Evolutionary conservation across 768 basidiomycete species (phyloP).

Genomic region (Asterophora lycoperdoides): DNA sequence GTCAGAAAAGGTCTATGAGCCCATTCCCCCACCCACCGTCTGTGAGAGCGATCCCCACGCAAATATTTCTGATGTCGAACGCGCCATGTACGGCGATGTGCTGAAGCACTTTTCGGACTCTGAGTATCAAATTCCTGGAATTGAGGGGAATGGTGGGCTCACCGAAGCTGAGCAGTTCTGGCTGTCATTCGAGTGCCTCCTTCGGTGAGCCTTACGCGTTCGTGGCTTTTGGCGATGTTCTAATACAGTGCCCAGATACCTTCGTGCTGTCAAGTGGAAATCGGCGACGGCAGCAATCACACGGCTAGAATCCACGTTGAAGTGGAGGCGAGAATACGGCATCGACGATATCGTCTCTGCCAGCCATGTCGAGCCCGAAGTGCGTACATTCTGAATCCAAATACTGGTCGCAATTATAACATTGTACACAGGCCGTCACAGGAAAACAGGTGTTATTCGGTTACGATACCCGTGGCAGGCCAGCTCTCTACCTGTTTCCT

Average conservation of each 20-base stretch:
- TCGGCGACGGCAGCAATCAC: constrained; percentile 51
- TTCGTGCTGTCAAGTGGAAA: constrained; percentile 78
- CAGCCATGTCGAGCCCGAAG: constrained; percentile 71
- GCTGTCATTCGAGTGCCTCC: constrained; percentile 73
- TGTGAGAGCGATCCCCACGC: constrained; percentile 29
- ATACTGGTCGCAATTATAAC: constrained; percentile 2
- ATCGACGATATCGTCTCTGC: constrained; percentile 59
- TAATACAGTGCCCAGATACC: constrained; percentile 42
- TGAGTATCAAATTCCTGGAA: constrained; percentile 49
- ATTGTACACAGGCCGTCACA: constrained; percentile 53
- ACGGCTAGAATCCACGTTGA: constrained; percentile 66
- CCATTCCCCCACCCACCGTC: constrained; percentile 28
- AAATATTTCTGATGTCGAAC: constrained; percentile 40
- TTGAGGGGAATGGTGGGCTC: constrained; percentile 39
- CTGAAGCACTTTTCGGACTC: constrained; percentile 54
- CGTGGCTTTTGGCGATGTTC: not conserved
- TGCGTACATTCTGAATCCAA: constrained; percentile 23
- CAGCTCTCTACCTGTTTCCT: constrained; percentile 64
- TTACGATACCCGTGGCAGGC: constrained; percentile 61
- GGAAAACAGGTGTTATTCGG: constrained; percentile 82
- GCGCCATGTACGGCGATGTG: constrained; percentile 48
- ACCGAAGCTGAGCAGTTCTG: constrained; percentile 72
- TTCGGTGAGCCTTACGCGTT: constrained; percentile 34
- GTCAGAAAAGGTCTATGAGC: constrained; percentile 30
- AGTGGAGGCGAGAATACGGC: constrained; percentile 79